Evolutionary conservation across 331 rosid species (phyloP), one percentile per base, ranked within the genome.

Genomic region (Phaseolus coccineus): DNA sequence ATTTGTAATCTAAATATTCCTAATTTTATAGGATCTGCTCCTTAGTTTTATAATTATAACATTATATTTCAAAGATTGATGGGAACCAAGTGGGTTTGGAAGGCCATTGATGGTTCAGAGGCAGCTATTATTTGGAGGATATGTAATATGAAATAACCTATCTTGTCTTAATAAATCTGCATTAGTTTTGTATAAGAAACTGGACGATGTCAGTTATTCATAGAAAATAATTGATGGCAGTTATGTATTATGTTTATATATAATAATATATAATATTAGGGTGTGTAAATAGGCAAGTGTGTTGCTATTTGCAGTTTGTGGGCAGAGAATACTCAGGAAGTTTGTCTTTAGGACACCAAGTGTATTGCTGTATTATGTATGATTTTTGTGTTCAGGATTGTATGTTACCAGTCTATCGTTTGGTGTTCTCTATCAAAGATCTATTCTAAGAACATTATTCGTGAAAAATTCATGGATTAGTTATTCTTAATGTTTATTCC

Each of bases 361-460:
- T 61, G 39, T 30, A 61, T 61, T 13, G 24, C 44, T 14, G 42
- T 61, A 61, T 30, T 30, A 61, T 31, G 11, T 61, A 14, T 61
- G 68, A 15, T 61, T 61, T 61, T 3, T 61, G 68, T 14, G 44
- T 31, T 61, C 24, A 13, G 44, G 44, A 31, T 61, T 30, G 24
- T 2, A 14, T 31, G 6, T 61, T 31, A 61, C 13, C 42, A 14
- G 24, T 61, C 31, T 30, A 61, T 31, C 12, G 30, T 2, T 30
- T 61, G 37, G 22, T 61, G 12, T 61, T 61, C 42, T 61, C 37
- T 31, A 31, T 61, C 19, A 61, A 61, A 5, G 68, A 61, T 14
- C 74, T 42, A n/a, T 73, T 13, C 68, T 56, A 28, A 19, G 52
- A 64, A 71, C 53, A 7, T 64, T 65, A 31, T 57, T 48, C 5